These are phyloP conservation scores for Penicillium paxilli DNA, from an alignment of 495 filamentous ascomycete genomes.

Conservation along the genomic window DNA sequence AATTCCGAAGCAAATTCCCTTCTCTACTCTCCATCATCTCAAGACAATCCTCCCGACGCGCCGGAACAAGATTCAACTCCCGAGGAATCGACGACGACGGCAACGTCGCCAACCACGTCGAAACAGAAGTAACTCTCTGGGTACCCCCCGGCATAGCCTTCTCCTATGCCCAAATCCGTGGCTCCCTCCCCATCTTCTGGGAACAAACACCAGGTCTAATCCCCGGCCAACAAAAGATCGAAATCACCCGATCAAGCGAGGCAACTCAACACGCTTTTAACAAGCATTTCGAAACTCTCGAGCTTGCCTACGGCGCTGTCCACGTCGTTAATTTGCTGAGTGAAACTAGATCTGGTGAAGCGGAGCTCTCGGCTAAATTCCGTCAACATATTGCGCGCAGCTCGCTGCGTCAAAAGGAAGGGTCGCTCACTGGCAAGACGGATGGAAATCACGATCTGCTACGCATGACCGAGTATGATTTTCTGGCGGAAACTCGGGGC, in stretches of 20 bases:
- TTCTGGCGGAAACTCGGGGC: slow-evolving; percentile 89
- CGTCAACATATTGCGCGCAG: slow-evolving; percentile 73
- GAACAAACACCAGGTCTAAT: slow-evolving; percentile 86
- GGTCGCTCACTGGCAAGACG: slow-evolving; percentile 13
- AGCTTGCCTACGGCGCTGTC: slow-evolving; percentile 80
- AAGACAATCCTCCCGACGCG: slow-evolving; percentile 84
- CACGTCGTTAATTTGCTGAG: slow-evolving; percentile 93
- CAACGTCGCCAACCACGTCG: slow-evolving; percentile 91
- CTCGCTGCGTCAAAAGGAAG: slow-evolving; percentile 54
- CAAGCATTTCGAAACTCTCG: slow-evolving; percentile 84
- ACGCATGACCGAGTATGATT: slow-evolving; percentile 84
- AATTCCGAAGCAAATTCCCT: slow-evolving; percentile 63
- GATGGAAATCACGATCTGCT: slow-evolving; percentile 69
- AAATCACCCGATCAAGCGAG: slow-evolving; percentile 82
- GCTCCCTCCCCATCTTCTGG: slow-evolving; percentile 96
- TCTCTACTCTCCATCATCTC: slow-evolving; percentile 87
- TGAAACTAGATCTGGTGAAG: slow-evolving; percentile 78
- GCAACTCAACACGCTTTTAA: slow-evolving; percentile 95
- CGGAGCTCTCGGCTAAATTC: slow-evolving; percentile 75
- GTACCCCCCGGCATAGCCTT: slow-evolving; percentile 74
- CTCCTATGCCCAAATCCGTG: slow-evolving; percentile 90
- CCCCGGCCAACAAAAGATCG: slow-evolving; percentile 93
- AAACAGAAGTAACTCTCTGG: slow-evolving; percentile 69
- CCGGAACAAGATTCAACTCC: slow-evolving; percentile 94
- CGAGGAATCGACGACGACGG: slow-evolving; percentile 97